Conservation (phyloP, 257 asterid genomes). For the Lithospermum erythrorhizon region DNA sequence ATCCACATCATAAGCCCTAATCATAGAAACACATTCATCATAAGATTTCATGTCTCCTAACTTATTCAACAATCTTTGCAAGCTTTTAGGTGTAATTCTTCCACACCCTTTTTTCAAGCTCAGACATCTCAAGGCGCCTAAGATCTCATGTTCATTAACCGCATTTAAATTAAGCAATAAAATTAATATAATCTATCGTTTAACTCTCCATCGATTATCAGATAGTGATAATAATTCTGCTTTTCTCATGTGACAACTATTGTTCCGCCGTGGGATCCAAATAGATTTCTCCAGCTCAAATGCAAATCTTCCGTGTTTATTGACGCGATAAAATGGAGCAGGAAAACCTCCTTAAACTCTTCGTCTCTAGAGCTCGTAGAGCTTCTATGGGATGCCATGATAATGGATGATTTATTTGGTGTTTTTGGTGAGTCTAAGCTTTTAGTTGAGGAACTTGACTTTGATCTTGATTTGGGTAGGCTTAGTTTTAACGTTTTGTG, state of each 20-base stretch:
- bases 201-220: slow-evolving; percentile 33
- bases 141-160: slow-evolving; percentile 25
- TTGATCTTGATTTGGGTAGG: slow-evolving; percentile 16
- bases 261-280: slow-evolving; percentile 41
- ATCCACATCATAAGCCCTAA: slow-evolving; percentile 35
- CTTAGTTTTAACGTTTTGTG: slow-evolving; percentile 16
- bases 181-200: slow-evolving; percentile 32
- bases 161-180: slow-evolving; percentile 24
- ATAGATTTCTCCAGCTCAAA: slow-evolving; percentile 29
- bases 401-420: slow-evolving; percentile 14
- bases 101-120: slow-evolving; percentile 49
- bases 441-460: slow-evolving; percentile 12
- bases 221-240: slow-evolving; percentile 30
- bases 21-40: slow-evolving; percentile 51
- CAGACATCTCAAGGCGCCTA: slow-evolving; percentile 42
- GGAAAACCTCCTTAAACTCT: slow-evolving; percentile 40
- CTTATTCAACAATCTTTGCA: slow-evolving; percentile 39
- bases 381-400: slow-evolving; percentile 7
- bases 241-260: slow-evolving; percentile 50
- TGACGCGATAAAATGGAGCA: slow-evolving; percentile 44
- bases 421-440: slow-evolving; percentile 13
- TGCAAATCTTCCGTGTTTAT: slow-evolving; percentile 48
- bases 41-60: slow-evolving; percentile 41
- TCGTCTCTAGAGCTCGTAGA: slow-evolving; percentile 21
- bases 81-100: slow-evolving; percentile 46